Conservation (phyloP, 2,329 filamentous ascomycete species). For the Neonectria magnoliae region DNA sequence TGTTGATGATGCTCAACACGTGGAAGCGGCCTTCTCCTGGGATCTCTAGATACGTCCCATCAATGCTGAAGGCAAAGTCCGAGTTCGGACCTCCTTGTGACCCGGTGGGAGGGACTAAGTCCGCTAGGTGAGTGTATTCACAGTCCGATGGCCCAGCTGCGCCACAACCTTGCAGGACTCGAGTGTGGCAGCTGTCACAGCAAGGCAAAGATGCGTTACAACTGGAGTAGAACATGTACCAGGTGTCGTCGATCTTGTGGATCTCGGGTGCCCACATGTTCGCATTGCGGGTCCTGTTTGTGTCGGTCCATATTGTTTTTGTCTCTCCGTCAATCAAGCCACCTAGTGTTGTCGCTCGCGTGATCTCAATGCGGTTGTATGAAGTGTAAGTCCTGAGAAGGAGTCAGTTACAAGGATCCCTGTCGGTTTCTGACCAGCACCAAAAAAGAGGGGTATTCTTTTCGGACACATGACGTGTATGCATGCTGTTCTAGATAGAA, state of each 20-base stretch:
- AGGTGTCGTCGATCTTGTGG: conserved; percentile 20
- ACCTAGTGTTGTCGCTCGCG: neutral
- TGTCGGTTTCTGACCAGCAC: too few relatives aligned
- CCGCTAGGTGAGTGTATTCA: conserved; percentile 19
- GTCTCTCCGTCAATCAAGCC: conserved; percentile 18
- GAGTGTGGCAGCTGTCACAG: conserved; percentile 24
- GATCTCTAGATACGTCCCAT: conserved; percentile 25
- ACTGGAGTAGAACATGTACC: conserved; percentile 29
- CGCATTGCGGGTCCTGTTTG: conserved; percentile 20
- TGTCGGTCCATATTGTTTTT: conserved; percentile 27
- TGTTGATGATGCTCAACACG: conserved; percentile 21
- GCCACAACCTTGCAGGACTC: conserved; percentile 18
- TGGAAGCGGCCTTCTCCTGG: conserved; percentile 17
- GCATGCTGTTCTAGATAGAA: too few relatives aligned
- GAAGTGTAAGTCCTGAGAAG: conserved; percentile 13
- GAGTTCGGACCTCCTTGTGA: conserved; percentile 6
- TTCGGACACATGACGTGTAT: neutral
- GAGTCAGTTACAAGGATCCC: neutral
- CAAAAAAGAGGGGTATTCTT: too few relatives aligned
- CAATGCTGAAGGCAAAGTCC: conserved; percentile 25
- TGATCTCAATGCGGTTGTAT: conserved; percentile 17
- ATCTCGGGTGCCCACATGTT: conserved; percentile 30
- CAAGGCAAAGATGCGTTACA: conserved; percentile 16
- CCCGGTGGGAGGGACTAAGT: conserved; percentile 18
- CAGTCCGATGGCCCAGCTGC: conserved; percentile 16